Percentiles rank a stretch among this genome's conserved stretches.
Evolutionary conservation across 495 filamentous ascomycete species (phyloP).

Genomic region (Trichocladium uniseriatum): DNA sequence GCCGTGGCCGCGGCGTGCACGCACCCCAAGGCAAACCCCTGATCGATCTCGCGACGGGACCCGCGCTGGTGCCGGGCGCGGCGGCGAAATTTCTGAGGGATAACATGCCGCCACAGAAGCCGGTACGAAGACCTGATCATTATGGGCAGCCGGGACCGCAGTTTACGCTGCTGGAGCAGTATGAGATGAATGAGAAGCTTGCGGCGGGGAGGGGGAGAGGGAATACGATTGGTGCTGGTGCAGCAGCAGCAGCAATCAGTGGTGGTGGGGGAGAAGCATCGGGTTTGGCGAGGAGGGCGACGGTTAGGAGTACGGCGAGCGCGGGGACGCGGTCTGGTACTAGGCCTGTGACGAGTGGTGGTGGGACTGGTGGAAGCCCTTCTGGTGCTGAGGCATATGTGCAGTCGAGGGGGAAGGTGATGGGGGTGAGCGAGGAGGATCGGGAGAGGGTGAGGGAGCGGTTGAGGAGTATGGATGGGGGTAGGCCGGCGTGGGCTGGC

Average conservation of each 20-base stretch:
- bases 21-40: slow-evolving; percentile 52
- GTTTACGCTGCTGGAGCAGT: slow-evolving; percentile 6
- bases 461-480: background rate
- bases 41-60: slow-evolving; percentile 45
- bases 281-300: background rate
- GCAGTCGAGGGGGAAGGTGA: background rate
- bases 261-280: background rate
- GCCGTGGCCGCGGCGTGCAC: slow-evolving; percentile 58
- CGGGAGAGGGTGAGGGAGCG: background rate
- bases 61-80: background rate
- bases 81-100: slow-evolving; percentile 1
- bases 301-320: background rate
- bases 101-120: slow-evolving; percentile 2
- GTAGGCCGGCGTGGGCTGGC: background rate
- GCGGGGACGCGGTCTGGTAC: background rate
- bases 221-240: background rate
- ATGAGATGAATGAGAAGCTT: background rate
- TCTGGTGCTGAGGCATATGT: background rate
- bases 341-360: no score
- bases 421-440: background rate
- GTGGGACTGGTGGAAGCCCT: background rate
- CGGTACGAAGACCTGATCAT: slow-evolving; percentile 1
- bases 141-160: no score
- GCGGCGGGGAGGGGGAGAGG: background rate
- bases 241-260: background rate